phyloP scores from a whole-genome alignment of 768 basidiomycete genomes.

The Lanmaoa pseudosensibilis region DNA sequence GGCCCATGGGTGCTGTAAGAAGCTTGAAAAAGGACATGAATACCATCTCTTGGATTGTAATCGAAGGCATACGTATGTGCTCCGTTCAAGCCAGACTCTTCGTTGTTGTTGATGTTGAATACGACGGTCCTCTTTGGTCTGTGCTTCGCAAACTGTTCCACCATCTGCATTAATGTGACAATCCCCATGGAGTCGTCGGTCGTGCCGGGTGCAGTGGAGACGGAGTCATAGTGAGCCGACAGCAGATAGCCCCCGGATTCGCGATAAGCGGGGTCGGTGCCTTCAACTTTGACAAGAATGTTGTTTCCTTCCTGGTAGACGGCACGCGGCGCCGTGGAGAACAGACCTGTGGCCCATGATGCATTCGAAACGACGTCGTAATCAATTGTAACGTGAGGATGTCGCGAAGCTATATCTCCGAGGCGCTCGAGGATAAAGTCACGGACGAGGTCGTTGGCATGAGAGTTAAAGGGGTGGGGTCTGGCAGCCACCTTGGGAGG shows the following conservation, averaged over 20 bases:
- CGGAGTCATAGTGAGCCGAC: slow-evolving; percentile 82
- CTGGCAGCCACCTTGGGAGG: slow-evolving; percentile 53
- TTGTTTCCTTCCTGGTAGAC: slow-evolving; percentile 69
- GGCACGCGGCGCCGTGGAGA: slow-evolving; percentile 22
- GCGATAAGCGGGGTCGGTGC: slow-evolving; percentile 39
- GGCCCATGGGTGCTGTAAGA: slow-evolving; percentile 75
- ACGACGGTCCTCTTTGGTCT: slow-evolving; percentile 60
- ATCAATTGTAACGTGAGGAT: slow-evolving; percentile 49
- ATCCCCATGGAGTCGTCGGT: slow-evolving; percentile 81
- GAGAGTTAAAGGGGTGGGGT: slow-evolving; percentile 79
- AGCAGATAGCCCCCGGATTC: slow-evolving; percentile 56
- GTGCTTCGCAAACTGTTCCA: slow-evolving; percentile 52
- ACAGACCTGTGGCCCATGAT: slow-evolving; percentile 39
- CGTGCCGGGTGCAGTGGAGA: slow-evolving; percentile 70
- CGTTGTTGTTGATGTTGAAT: slow-evolving; percentile 86
- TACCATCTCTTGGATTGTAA: not conserved
- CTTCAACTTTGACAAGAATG: slow-evolving; percentile 63
- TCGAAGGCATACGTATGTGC: slow-evolving; percentile 53
- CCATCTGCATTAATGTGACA: slow-evolving; percentile 62
- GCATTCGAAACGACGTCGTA: slow-evolving; percentile 53
- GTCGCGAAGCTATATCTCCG: slow-evolving; percentile 40
- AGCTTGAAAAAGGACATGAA: slow-evolving; percentile 40
- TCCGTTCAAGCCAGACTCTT: slow-evolving; percentile 76
- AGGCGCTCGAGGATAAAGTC: slow-evolving; percentile 58
- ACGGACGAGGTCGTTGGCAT: slow-evolving; percentile 69